These are phyloP conservation scores for Diaporthe capsici DNA, from an alignment of 2,329 filamentous ascomycete genomes.

Conservation along the genomic window DNA sequence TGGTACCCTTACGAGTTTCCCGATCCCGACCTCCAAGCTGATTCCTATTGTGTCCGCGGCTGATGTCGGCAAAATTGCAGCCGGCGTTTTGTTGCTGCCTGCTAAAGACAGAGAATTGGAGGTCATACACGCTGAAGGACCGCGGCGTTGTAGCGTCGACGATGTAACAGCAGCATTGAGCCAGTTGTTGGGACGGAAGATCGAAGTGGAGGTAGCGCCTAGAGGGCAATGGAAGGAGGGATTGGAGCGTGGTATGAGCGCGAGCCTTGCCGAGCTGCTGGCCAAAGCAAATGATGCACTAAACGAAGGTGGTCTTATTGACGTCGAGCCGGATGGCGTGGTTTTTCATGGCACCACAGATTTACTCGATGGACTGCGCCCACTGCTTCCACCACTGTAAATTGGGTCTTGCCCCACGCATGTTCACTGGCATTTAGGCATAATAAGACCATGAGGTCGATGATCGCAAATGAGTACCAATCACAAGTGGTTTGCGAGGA, in stretches of 20 bases:
- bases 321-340: background rate
- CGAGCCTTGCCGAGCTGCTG: background rate
- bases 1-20: conserved; percentile 5
- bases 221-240: background rate
- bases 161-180: conserved; percentile 6
- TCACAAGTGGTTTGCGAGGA: too few relatives aligned
- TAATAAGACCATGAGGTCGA: background rate
- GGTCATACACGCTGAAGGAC: background rate
- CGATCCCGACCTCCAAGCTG: background rate
- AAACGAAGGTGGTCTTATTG: conserved; percentile 1
- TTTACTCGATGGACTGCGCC: background rate
- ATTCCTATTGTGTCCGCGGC: background rate
- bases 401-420: background rate
- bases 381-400: background rate
- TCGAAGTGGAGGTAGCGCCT: background rate
- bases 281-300: background rate
- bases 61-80: background rate
- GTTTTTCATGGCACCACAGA: background rate
- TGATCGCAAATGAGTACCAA: background rate
- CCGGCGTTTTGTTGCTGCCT: background rate
- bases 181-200: background rate
- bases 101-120: background rate
- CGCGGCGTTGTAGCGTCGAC: background rate
- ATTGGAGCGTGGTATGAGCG: background rate
- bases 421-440: background rate